Evolutionary conservation across 768 basidiomycete genomes (phyloP), one percentile per base, ranked within the genome.

Genomic region (Pleurotus pulmonarius): DNA sequence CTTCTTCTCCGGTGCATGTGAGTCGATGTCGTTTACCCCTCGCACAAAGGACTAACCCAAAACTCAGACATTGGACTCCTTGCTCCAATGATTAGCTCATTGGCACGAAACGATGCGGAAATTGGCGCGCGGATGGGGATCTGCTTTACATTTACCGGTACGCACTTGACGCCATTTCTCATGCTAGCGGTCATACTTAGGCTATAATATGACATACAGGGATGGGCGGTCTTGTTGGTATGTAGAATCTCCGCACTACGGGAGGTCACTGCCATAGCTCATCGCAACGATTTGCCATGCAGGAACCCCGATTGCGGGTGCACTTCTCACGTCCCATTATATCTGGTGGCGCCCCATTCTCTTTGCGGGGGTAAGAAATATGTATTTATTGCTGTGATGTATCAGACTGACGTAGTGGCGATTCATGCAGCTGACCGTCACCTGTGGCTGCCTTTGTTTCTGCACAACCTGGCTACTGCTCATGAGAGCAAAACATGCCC

Each of bases 291-390:
- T 34, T 34, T 34, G 29, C 9, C 43, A 55, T 49, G 37, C 54
- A 76, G 83, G 83, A 12, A 77, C 81, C 0, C 85, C 85, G 1
- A 78, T 86, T 56, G 77, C 77, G 34, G 85, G 85, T 0, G 78
- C 82, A 3, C 67, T 86, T 24, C 74, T 87, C 5, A 76, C 81
- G 0, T 59, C 71, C 6, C 65, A 72, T 0, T 84, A 78, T 56
- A 61, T 78, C 4, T 87, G 85, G 85, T 84, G 82, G 80, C 72
- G 79, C 34, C 80, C 82, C 1, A 77, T 77, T 9, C 55, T 84
- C 6, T 87, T 84, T 61, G 72, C 78, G 25, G 83, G 81, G 40
- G 57, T 53, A n/a, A 52, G 57, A 20, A 1, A 12, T 29, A 1
- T n/a, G 24, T 13, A 15, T 26, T 37, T 9, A 15, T 9, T 13